Evolutionary conservation across 2,329 filamentous ascomycete species (phyloP).

Genomic region (Exutisphaerella laricina): DNA sequence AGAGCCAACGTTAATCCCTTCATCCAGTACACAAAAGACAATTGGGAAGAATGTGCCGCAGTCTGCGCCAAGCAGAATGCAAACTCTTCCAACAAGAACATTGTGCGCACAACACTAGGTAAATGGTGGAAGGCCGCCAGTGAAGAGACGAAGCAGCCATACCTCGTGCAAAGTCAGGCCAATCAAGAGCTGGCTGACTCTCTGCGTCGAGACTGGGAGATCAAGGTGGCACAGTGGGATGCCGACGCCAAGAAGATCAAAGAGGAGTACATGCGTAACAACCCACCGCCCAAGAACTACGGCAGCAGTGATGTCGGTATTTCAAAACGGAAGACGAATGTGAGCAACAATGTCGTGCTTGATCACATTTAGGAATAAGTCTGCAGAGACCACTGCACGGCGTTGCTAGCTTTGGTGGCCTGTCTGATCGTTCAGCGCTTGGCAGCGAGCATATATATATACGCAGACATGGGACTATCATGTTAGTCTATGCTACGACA

Average conservation of each 20-base stretch:
- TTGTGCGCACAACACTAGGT: conserved; percentile 78
- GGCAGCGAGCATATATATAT: too few species aligned
- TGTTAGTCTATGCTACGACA: too few species aligned
- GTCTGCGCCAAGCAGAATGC: conserved; percentile 60
- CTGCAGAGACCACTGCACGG: too few species aligned
- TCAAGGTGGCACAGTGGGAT: conserved; percentile 67
- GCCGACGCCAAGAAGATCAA: conserved; percentile 50
- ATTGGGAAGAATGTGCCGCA: conserved; percentile 56
- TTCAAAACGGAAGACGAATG: conserved; percentile 30
- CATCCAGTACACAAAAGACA: conserved; percentile 77
- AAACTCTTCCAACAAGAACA: conserved; percentile 56
- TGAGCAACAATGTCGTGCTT: conserved; percentile 29
- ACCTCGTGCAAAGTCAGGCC: conserved; percentile 64
- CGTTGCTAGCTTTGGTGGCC: too few species aligned
- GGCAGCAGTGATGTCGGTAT: conserved; percentile 17
- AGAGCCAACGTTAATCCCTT: conserved; percentile 80
- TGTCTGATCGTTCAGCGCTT: too few species aligned
- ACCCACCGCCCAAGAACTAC: conserved; percentile 21
- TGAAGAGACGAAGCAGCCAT: conserved; percentile 67
- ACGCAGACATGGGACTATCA: too few species aligned
- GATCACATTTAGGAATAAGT: conserved; percentile 27
- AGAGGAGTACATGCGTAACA: conserved; percentile 35
- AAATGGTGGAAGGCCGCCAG: conserved; percentile 82
- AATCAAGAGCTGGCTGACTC: conserved; percentile 62
- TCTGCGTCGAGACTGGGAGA: conserved; percentile 55